These are phyloP conservation scores for Mortierella sp. DNA, from an alignment of 371 early-diverging fungal species.

Conservation along the genomic window DNA sequence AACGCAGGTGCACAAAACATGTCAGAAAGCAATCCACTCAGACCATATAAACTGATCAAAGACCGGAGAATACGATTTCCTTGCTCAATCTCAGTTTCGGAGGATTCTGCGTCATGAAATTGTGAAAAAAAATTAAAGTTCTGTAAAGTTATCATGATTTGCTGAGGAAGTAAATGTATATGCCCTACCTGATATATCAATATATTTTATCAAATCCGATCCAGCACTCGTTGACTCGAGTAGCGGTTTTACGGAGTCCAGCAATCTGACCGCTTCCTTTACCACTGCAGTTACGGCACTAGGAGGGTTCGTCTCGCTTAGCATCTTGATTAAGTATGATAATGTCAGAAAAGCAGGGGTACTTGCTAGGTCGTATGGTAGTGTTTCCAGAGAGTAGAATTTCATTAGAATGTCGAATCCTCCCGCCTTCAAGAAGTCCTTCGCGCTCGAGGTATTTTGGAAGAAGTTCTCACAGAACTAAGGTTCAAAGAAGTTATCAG, in stretches of 20 bases:
- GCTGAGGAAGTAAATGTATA: not conserved
- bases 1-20: conserved; percentile 76
- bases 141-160: not conserved
- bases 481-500: too few relatives aligned
- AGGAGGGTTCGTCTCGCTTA: conserved; percentile 75
- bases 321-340: conserved; percentile 78
- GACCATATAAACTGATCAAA: conserved; percentile 74
- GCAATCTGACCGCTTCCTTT: conserved; percentile 61
- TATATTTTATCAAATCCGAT: conserved; percentile 37
- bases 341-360: conserved; percentile 76
- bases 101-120: conserved; percentile 58
- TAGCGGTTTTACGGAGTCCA: conserved; percentile 55
- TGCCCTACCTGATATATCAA: conserved; percentile 35
- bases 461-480: conserved; percentile 91
- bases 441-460: conserved; percentile 79
- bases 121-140: not conserved
- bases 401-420: conserved; percentile 75
- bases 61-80: conserved; percentile 70
- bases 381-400: conserved; percentile 72
- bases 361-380: conserved; percentile 84
- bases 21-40: conserved; percentile 78
- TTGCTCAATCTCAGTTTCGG: conserved; percentile 60
- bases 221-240: conserved; percentile 26
- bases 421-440: conserved; percentile 78
- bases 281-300: conserved; percentile 59